These are phyloP conservation scores for Nicotiana noctiflora DNA, from an alignment of 257 asterid species.

Conservation along the genomic window DNA sequence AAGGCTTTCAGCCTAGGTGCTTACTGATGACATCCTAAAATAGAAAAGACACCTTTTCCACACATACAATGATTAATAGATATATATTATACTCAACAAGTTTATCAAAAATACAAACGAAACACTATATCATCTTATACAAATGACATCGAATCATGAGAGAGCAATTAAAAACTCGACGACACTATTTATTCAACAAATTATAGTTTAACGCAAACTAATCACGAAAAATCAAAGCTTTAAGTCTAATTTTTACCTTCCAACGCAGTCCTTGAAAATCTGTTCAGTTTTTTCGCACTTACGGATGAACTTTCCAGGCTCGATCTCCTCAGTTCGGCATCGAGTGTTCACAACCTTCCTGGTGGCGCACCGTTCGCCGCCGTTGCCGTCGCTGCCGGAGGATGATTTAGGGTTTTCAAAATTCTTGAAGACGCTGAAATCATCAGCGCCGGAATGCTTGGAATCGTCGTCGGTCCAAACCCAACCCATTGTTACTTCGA, in stretches of 20 bases:
- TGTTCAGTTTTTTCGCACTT: slow-evolving; percentile 79
- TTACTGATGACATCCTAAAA: neutral
- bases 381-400: neutral
- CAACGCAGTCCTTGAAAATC: slow-evolving; percentile 61
- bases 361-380: slow-evolving; percentile 33
- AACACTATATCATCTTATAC: neutral
- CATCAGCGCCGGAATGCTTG: slow-evolving; percentile 10
- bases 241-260: slow-evolving; percentile 38
- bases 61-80: neutral
- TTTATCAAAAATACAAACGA: neutral
- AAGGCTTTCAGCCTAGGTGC: neutral
- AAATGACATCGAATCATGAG: neutral
- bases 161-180: neutral
- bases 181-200: neutral
- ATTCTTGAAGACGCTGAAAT: neutral
- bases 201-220: neutral
- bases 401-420: slow-evolving; percentile 6
- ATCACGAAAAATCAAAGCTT: neutral
- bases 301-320: slow-evolving; percentile 73
- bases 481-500: slow-evolving; percentile 53
- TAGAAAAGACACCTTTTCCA: neutral
- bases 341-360: slow-evolving; percentile 60
- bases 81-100: neutral
- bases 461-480: slow-evolving; percentile 34
- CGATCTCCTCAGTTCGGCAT: slow-evolving; percentile 75